Base-by-base conservation (phyloP, 2,329 filamentous ascomycete species). In the Diaporthe velutina region DNA sequence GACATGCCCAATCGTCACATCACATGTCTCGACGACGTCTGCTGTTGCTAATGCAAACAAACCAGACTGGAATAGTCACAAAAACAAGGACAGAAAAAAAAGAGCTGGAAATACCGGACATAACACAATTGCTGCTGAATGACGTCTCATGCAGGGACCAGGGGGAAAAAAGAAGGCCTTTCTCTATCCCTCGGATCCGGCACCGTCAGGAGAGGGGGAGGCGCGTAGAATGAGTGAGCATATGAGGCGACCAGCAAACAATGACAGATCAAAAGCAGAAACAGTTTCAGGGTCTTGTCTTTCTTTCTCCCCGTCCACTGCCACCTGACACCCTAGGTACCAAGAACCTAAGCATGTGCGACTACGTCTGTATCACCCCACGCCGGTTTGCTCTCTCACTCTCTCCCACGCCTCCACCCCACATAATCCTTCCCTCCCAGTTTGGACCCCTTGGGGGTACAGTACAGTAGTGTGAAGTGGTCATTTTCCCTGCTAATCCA, bases 301-400 rank as follows among this genome's bases (percentile, higher is more conserved):
- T 15, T 33, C 17, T 30, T n/a, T n/a, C 4, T n/a, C n/a, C 22
- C 40, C 40, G n/a, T n/a, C n/a, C n/a, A n/a, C n/a, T n/a, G n/a
- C n/a, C 28, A 48, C 40, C 19, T 66, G n/a, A 13, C 35, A 4
- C 30, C 30, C 54, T 17, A 60, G n/a, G 38, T 61, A 30, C 60
- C 17, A n/a, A 66, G 52, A 22, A 13, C 6, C n/a, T 8, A 12
- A 17, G 30, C 45, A 68, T 13, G 64, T 52, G n/a, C 8, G 48
- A 40, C 48, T 54, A 50, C 45, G 64, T 68, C 45, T 67, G 61
- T 68, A 68, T 68, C 64, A 68, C 64, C 64, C 64, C 64, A 68
- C 48, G 64, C 48, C n/a, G n/a, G n/a, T n/a, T n/a, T n/a, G n/a
- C n/a, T n/a, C n/a, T n/a, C n/a, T 38, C 10, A 17, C 61, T n/a